Evolutionary conservation across 2,329 filamentous ascomycete genomes (phyloP).

Genomic region (Exophiala sp.): DNA sequence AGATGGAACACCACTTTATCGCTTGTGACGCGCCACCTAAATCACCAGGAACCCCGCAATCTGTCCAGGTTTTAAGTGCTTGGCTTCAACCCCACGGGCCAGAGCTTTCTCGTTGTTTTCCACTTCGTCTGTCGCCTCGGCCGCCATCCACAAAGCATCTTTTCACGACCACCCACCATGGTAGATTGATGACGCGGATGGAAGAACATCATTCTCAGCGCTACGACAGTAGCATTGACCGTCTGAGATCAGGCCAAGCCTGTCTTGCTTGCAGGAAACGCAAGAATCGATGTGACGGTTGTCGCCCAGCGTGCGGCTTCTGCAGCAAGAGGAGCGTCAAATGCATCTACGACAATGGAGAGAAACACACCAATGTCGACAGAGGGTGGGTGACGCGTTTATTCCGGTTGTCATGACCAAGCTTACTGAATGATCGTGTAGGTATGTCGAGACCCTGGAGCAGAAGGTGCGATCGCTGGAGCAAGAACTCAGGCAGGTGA

Average conservation of each 20-base stretch:
- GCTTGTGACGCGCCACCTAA: no score
- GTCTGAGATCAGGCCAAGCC: conserved; percentile 4
- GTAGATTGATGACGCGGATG: conserved; percentile 40
- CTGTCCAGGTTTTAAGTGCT: no score
- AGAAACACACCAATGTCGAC: not conserved
- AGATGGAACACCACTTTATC: no score
- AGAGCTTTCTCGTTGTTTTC: no score
- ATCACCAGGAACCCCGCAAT: no score
- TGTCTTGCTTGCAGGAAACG: conserved; percentile 8
- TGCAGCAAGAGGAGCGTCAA: not conserved
- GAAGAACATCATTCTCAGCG: conserved; percentile 7
- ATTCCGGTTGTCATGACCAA: not conserved
- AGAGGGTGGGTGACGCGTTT: not conserved
- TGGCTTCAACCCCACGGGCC: no score
- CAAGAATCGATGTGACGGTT: conserved; percentile 8
- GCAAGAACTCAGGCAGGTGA: conserved; percentile 23
- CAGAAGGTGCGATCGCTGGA: not conserved
- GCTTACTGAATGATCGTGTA: not conserved
- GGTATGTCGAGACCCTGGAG: conserved; percentile 1
- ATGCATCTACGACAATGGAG: conserved; percentile 5
- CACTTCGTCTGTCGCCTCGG: no score
- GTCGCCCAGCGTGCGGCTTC: conserved; percentile 5
- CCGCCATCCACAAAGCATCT: not conserved
- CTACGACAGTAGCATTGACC: conserved; percentile 1
- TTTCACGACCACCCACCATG: not conserved